Evolutionary conservation across 2,329 filamentous ascomycete species (phyloP).

Genomic region (Cladosporium halotolerans): DNA sequence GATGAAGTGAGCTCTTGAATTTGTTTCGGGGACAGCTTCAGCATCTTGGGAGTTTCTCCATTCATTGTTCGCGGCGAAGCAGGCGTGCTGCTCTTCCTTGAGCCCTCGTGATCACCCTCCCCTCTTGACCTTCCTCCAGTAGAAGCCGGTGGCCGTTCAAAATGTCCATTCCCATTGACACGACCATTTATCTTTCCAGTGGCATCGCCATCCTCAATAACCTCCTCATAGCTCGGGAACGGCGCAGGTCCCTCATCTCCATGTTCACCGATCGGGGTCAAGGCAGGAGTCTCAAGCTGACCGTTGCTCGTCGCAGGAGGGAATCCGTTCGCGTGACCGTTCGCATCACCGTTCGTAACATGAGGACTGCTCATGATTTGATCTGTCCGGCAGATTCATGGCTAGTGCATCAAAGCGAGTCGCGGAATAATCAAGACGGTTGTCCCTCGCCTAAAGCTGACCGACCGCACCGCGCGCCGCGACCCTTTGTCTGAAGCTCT

Average conservation of each 20-base stretch:
- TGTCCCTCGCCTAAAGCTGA: too few relatives aligned
- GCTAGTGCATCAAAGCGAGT: background rate
- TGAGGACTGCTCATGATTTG: constrained; percentile 4
- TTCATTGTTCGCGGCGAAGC: constrained; percentile 10
- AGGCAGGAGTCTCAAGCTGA: constrained; percentile 24
- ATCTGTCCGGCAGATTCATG: constrained; percentile 7
- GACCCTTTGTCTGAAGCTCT: constrained; percentile 5
- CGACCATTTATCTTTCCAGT: background rate
- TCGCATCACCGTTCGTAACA: background rate
- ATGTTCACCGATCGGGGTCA: constrained; percentile 26
- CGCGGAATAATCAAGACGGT: too few relatives aligned
- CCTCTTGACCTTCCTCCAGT: background rate
- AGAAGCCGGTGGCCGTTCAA: background rate
- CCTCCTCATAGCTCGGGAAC: constrained; percentile 12
- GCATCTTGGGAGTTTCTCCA: constrained; percentile 23
- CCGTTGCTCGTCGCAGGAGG: constrained; percentile 3
- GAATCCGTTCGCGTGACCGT: background rate
- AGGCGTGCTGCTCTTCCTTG: constrained; percentile 13
- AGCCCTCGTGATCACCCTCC: background rate
- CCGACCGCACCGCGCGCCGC: background rate
- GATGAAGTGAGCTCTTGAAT: constrained; percentile 51
- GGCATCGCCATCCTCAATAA: background rate
- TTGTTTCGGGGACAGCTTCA: constrained; percentile 50
- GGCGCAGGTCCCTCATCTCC: constrained; percentile 11
- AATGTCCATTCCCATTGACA: background rate